phyloP scores from a whole-genome alignment of 2,329 filamentous ascomycete species.

The Aspergillus sp. region DNA sequence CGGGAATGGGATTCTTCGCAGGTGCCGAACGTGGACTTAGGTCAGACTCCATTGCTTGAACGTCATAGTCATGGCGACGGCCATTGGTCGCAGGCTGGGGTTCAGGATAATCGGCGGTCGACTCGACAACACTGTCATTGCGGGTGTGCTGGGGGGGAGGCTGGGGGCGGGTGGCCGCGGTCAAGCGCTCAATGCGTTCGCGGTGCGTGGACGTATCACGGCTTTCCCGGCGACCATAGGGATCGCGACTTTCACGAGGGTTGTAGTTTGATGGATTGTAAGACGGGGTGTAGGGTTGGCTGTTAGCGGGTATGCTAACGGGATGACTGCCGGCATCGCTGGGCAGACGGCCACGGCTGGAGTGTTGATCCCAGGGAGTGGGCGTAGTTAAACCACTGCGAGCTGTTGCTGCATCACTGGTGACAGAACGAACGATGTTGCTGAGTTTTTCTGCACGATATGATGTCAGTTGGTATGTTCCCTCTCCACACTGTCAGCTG shows the following conservation, averaged over 20 bases:
- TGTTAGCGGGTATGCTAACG: neutral
- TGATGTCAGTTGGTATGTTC: constrained; percentile 13
- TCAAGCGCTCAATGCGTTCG: constrained; percentile 41
- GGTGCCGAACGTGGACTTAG: constrained; percentile 59
- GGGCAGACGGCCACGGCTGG: constrained; percentile 23
- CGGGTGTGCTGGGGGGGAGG: constrained; percentile 56
- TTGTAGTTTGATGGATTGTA: constrained; percentile 8
- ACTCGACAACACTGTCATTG: constrained; percentile 67
- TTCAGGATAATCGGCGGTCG: constrained; percentile 72
- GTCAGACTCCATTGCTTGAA: constrained; percentile 89
- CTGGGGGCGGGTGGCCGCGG: constrained; percentile 30
- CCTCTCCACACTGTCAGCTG: neutral
- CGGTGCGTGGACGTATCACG: constrained; percentile 35
- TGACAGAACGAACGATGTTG: constrained; percentile 78
- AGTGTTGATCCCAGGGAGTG: constrained; percentile 49
- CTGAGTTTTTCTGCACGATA: constrained; percentile 72
- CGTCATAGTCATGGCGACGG: constrained; percentile 84
- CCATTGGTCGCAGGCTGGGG: constrained; percentile 58
- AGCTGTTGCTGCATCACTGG: constrained; percentile 52
- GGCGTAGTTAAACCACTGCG: constrained; percentile 50
- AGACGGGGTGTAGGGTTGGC: neutral
- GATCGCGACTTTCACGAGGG: constrained; percentile 21
- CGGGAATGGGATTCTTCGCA: constrained; percentile 76
- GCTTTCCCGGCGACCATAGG: constrained; percentile 30
- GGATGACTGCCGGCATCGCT: constrained; percentile 24